Percentiles rank a stretch among this genome's conserved stretches.
Evolutionary conservation across 352 stramenopile species (phyloP).

Genomic region (Phytophthora sp.): DNA sequence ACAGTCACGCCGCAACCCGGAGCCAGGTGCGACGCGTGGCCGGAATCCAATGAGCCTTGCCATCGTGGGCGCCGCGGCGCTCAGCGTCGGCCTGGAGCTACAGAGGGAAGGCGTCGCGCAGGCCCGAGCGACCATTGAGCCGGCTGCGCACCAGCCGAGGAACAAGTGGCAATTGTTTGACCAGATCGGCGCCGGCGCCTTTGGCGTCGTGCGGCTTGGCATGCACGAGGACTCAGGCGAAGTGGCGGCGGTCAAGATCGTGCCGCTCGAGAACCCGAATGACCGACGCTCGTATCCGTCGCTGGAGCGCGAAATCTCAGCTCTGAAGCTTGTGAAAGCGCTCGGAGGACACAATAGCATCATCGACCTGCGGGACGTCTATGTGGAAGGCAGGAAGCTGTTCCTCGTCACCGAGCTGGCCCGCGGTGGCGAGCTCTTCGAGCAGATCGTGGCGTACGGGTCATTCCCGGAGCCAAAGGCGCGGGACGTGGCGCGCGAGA

Average conservation of each 20-base stretch:
- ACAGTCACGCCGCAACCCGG: slow-evolving; percentile 27
- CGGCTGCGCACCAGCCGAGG: slow-evolving; percentile 3
- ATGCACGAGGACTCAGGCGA: slow-evolving; percentile 74
- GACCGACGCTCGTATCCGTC: slow-evolving; percentile 52
- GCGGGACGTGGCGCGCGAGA: slow-evolving; percentile 54
- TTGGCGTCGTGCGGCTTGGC: slow-evolving; percentile 71
- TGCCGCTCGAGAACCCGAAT: slow-evolving; percentile 39
- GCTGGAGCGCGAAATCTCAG: slow-evolving; percentile 72
- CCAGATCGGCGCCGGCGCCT: slow-evolving; percentile 75
- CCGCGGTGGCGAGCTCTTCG: slow-evolving; percentile 90
- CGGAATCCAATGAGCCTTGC: slow-evolving; percentile 48
- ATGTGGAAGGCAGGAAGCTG: slow-evolving; percentile 76
- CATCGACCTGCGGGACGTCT: slow-evolving; percentile 83
- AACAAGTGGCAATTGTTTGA: slow-evolving; percentile 72
- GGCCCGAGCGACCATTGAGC: slow-evolving; percentile 46
- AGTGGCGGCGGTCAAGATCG: slow-evolving; percentile 76
- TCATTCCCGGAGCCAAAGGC: slow-evolving; percentile 62
- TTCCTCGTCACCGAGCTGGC: slow-evolving; percentile 90
- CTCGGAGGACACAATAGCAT: slow-evolving; percentile 88
- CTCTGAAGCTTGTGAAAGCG: slow-evolving; percentile 76
- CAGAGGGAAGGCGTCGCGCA: slow-evolving; percentile 48
- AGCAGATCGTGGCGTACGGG: slow-evolving; percentile 83
- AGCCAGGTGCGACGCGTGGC: slow-evolving; percentile 19
- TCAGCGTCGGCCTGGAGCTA: slow-evolving; percentile 48
- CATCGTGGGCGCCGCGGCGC: slow-evolving; percentile 51